phyloP scores from a whole-genome alignment of 208 protist species.

The Acanthamoeba quina region DNA sequence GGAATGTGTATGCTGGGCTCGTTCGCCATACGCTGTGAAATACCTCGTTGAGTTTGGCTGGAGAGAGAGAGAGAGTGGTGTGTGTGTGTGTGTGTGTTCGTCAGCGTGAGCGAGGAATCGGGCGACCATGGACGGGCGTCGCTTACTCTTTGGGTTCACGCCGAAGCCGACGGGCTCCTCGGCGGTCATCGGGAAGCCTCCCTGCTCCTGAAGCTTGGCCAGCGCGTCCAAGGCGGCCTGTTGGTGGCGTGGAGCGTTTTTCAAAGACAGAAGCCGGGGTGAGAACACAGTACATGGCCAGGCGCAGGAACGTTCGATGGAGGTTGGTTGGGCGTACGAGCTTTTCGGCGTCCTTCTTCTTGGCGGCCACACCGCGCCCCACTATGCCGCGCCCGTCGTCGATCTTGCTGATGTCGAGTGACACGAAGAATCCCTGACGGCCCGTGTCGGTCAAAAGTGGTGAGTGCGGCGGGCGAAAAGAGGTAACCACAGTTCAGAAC shows the following conservation, averaged over 20 bases:
- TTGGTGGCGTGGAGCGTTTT: not conserved
- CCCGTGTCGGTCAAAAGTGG: no score
- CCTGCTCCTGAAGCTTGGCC: not conserved
- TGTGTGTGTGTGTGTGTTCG: not conserved
- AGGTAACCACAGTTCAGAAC: not conserved
- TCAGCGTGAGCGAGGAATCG: not conserved
- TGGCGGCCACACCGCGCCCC: not conserved
- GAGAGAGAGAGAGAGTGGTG: not conserved
- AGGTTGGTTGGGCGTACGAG: not conserved
- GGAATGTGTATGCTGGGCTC: not conserved
- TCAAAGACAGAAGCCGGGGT: not conserved
- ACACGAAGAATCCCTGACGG: not conserved
- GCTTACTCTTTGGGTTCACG: not conserved
- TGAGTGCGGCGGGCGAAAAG: not conserved
- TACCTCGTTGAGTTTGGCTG: not conserved
- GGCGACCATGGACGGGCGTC: not conserved
- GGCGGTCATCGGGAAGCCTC: not conserved
- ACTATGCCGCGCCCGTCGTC: not conserved
- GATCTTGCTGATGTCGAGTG: conserved; percentile 10
- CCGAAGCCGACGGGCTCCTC: not conserved
- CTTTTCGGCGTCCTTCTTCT: conserved; percentile 43
- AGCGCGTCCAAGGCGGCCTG: conserved; percentile 5
- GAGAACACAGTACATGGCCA: no score
- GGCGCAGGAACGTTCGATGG: not conserved
- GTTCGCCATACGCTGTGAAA: not conserved